A percentile compares a stretch with the other conserved stretches of the same genome.
These are phyloP conservation scores for Fusarium udum DNA, from an alignment of 2,329 filamentous ascomycete genomes.

Conservation along the genomic window DNA sequence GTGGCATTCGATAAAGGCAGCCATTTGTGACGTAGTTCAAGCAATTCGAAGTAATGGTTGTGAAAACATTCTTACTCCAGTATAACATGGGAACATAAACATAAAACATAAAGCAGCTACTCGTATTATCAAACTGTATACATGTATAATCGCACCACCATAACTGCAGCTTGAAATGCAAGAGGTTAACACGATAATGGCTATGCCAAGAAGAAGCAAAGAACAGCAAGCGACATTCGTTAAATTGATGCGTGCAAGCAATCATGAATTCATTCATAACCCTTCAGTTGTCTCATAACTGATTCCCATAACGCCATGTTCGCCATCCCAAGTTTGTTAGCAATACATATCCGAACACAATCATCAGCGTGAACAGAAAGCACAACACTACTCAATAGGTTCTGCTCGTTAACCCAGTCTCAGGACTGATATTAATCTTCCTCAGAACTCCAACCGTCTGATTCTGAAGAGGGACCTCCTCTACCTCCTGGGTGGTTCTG, in stretches of 20 bases:
- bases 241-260: background rate
- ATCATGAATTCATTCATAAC: slow-evolving; percentile 10
- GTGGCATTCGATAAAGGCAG: background rate
- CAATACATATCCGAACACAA: slow-evolving; percentile 17
- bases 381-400: background rate
- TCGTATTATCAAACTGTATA: background rate
- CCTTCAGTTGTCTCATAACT: background rate
- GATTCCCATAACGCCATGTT: slow-evolving; percentile 22
- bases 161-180: background rate
- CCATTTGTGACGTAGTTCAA: background rate
- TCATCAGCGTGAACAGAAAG: background rate
- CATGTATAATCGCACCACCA: background rate
- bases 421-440: background rate
- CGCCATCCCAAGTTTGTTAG: slow-evolving; percentile 28
- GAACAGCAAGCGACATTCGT: slow-evolving; percentile 2
- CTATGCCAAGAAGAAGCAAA: background rate
- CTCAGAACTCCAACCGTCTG: slow-evolving; percentile 11
- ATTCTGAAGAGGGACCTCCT: slow-evolving; percentile 6
- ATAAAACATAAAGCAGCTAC: too few species aligned
- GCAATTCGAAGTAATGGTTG: background rate
- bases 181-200: background rate
- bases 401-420: slow-evolving; percentile 8
- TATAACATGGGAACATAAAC: too few species aligned
- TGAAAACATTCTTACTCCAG: background rate
- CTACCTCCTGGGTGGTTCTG: slow-evolving; percentile 29